Base-by-base conservation (phyloP, 2,329 filamentous ascomycete species). In the Diplodia scrobiculata region DNA sequence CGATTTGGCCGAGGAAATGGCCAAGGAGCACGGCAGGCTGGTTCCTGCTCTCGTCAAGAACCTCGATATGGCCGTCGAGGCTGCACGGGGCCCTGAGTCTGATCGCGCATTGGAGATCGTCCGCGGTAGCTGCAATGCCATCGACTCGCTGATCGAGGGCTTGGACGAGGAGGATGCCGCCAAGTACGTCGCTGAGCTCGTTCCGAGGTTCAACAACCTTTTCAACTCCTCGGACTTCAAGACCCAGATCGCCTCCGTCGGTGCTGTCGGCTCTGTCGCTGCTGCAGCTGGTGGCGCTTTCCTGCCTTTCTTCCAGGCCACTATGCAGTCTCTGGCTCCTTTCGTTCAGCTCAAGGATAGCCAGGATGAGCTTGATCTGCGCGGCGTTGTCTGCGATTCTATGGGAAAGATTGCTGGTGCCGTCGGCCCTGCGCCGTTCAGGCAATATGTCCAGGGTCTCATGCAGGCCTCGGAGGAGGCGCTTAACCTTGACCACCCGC, bases 391-490 rank as follows among this genome's bases (percentile, higher is more conserved):
- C 47, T 92, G 91, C 71, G 95, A 99, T 80, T 89, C 93, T 27
- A 90, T 99, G 83, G 94, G 93, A 67, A 92, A 93, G 77, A 96
- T 98, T 74, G 93, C 95, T 50, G 83, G 89, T 66, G 92, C 95
- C 65, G 94, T 97, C 67, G 95, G 95, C 21, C 82, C 91, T 41
- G 85, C 91, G 76, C 84, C 90, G 55, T 98, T 98, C 84, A 89
- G 96, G 81, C 91, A 91, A 14, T 98, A 94, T 75, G 93, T 98
- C 41, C 84, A 90, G 74, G 91, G 92, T 50, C 84, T 98, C 67
- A 97, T 99, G 91, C 85, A 89, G 73, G 90, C 94, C 14, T 97
- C 91, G 71, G 93, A 97, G 79, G 93, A 97, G 79, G 93, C 91
- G 65, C 84, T 98, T 1, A 84, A 90, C 72, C 87, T 99, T 2